phyloP scores from a whole-genome alignment of 2,329 filamentous ascomycete species.

The Amauroascus verrucosus region DNA sequence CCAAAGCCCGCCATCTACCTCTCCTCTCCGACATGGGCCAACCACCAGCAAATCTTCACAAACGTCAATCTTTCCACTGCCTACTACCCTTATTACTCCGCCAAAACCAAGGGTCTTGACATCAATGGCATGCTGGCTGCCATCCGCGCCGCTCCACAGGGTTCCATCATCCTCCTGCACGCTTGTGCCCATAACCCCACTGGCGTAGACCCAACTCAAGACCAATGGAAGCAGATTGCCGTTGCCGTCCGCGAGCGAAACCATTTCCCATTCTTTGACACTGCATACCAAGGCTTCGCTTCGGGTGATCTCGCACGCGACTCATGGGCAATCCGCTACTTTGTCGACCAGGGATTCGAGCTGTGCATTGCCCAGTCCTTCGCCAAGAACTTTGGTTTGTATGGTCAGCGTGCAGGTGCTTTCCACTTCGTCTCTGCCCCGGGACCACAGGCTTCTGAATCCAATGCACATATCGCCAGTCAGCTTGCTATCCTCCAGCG shows the following conservation, averaged over 20 bases:
- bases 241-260: conserved; percentile 61
- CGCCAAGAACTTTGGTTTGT: conserved; percentile 65
- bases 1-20: conserved; percentile 69
- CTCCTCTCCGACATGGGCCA: conserved; percentile 93
- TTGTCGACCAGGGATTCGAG: conserved; percentile 81
- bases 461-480: conserved; percentile 58
- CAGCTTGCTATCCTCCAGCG: conserved; percentile 92
- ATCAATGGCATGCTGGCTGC: conserved; percentile 75
- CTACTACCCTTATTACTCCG: conserved; percentile 88
- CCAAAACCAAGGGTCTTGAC: conserved; percentile 80
- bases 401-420: conserved; percentile 89
- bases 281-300: conserved; percentile 94
- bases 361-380: conserved; percentile 51
- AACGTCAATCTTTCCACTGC: conserved; percentile 72
- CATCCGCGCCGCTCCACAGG: conserved; percentile 60
- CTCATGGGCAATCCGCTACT: conserved; percentile 87
- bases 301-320: conserved; percentile 79
- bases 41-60: conserved; percentile 96
- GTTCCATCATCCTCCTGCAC: conserved; percentile 82
- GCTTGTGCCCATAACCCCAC: conserved; percentile 98
- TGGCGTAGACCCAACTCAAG: conserved; percentile 83
- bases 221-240: conserved; percentile 90
- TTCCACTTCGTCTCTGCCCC: conserved; percentile 86
- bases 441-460: conserved; percentile 52
- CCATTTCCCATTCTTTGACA: conserved; percentile 98